Conservation (phyloP, 176 grass and related monocot species). For the Eremochloa ophiuroides region DNA sequence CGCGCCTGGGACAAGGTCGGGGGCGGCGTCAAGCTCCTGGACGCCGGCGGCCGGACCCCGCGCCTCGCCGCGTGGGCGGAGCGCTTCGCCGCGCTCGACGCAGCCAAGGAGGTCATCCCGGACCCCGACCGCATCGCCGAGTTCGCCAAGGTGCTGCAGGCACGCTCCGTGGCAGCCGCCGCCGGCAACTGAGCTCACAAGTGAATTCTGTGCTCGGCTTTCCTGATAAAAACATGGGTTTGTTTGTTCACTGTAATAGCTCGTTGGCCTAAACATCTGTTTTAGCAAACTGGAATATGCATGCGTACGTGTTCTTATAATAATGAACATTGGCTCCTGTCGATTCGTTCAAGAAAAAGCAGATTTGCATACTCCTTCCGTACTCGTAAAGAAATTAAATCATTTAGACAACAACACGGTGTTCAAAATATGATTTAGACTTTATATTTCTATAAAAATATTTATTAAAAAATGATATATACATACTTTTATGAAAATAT, state of each 20-base stretch:
- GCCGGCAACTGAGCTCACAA: conserved; percentile 1
- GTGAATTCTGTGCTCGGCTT: background rate
- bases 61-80: conserved; percentile 27
- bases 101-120: conserved; percentile 22
- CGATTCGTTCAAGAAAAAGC: background rate
- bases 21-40: conserved; percentile 11
- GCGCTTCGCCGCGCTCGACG: conserved; percentile 18
- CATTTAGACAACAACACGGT: no score
- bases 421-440: background rate
- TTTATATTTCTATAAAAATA: background rate
- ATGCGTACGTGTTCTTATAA: background rate
- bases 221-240: background rate
- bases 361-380: no score
- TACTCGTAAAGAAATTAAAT: no score
- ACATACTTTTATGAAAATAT: no score
- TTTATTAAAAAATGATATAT: no score
- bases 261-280: background rate
- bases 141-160: background rate
- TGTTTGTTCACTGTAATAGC: background rate
- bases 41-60: conserved; percentile 32
- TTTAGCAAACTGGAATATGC: background rate
- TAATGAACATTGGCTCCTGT: background rate
- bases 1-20: conserved; percentile 23
- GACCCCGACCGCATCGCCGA: conserved; percentile 33
- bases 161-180: background rate